phyloP scores from a whole-genome alignment of 2,329 filamentous ascomycete species.

The Fusarium fracticaudum region DNA sequence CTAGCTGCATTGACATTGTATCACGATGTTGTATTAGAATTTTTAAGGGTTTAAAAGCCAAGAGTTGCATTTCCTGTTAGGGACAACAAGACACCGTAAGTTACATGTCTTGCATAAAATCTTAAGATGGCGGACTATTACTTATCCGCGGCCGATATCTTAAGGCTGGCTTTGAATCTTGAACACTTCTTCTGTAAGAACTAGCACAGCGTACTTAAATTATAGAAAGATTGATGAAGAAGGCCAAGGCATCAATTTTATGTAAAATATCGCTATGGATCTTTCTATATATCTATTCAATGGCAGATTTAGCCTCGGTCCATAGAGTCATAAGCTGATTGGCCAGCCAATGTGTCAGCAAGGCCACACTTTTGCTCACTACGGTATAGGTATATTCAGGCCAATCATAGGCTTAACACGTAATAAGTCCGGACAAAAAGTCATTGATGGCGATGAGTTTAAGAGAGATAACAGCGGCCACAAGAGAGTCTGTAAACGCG shows the following conservation, averaged over 20 bases:
- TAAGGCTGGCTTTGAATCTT: fast-evolving
- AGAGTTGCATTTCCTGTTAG: neutral
- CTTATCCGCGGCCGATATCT: neutral
- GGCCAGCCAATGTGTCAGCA: neutral
- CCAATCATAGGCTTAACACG: too few relatives aligned
- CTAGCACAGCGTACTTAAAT: fast-evolving
- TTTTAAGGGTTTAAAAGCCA: fast-evolving
- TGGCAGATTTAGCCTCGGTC: neutral
- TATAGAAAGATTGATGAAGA: fast-evolving
- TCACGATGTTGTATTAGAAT: neutral
- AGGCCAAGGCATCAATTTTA: too few relatives aligned
- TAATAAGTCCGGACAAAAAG: too few relatives aligned
- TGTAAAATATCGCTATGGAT: fast-evolving
- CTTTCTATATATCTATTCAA: fast-evolving
- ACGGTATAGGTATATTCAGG: too few relatives aligned
- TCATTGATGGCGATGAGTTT: fast-evolving
- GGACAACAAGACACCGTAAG: fast-evolving
- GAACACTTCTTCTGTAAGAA: neutral
- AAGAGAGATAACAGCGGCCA: fast-evolving
- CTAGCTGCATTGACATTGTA: neutral
- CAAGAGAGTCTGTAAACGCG: too few relatives aligned
- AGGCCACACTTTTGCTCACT: neutral
- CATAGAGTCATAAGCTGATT: neutral
- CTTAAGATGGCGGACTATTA: neutral
- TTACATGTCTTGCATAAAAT: too few relatives aligned